Conservation (phyloP, 495 filamentous ascomycete genomes). For the Venustampulla echinocandica region DNA sequence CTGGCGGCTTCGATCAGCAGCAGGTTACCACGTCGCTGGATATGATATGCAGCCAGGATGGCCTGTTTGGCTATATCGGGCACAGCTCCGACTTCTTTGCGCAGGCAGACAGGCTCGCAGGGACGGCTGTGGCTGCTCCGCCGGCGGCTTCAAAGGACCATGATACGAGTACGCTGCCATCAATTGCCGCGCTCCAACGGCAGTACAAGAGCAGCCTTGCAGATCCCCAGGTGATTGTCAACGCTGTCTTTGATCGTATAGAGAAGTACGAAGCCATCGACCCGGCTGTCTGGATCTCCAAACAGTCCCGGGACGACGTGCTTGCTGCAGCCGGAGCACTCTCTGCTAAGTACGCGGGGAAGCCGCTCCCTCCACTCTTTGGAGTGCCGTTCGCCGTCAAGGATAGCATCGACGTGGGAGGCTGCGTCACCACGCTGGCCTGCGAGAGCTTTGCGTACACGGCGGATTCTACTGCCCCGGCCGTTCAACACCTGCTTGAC, state of each 20-base stretch:
- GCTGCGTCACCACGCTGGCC: constrained; percentile 49
- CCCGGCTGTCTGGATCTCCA: constrained; percentile 47
- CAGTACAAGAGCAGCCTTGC: constrained; percentile 26
- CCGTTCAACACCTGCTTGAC: constrained; percentile 30
- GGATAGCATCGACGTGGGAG: constrained; percentile 53
- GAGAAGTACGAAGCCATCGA: constrained; percentile 37
- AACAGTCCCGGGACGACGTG: constrained; percentile 30
- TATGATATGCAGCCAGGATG: constrained; percentile 29
- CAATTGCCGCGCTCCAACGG: constrained; percentile 29
- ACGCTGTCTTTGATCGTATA: constrained; percentile 35
- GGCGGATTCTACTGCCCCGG: constrained; percentile 31
- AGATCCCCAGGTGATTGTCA: constrained; percentile 27
- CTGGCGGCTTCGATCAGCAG: constrained; percentile 30
- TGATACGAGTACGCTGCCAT: constrained; percentile 22
- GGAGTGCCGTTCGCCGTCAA: constrained; percentile 59
- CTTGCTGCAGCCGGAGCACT: constrained; percentile 37
- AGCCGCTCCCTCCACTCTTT: constrained; percentile 46
- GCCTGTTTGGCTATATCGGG: constrained; percentile 25
- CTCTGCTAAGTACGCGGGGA: constrained; percentile 33
- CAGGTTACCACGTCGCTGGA: constrained; percentile 30
- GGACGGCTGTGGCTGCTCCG: constrained; percentile 27
- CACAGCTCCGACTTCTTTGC: constrained; percentile 30
- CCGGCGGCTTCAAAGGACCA: constrained; percentile 23
- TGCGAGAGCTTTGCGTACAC: constrained; percentile 46
- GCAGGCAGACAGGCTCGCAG: constrained; percentile 21